Percentiles rank a stretch among this genome's conserved stretches.
Conservation (phyloP, 352 stramenopile genomes). For the Aphanomyces cochlioides region DNA sequence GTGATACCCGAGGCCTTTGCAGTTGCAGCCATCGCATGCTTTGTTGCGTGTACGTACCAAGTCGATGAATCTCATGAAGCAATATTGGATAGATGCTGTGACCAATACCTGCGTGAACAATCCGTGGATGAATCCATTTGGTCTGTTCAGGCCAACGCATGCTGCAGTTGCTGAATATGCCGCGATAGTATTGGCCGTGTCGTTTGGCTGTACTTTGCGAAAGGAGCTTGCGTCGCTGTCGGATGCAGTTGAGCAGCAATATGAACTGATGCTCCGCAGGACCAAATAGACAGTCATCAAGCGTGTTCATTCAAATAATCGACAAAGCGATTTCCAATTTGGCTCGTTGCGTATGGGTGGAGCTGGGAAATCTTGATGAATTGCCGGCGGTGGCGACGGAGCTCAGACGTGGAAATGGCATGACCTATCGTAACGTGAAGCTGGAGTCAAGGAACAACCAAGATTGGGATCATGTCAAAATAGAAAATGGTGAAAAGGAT, state of each 20-base stretch:
- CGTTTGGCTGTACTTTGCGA: background rate
- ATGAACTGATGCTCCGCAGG: background rate
- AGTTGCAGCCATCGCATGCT: background rate
- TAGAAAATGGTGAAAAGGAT: conserved; percentile 22
- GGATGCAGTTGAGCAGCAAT: conserved; percentile 14
- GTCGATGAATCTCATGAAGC: background rate
- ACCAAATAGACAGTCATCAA: conserved; percentile 31
- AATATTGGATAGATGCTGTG: background rate
- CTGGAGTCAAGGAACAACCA: background rate
- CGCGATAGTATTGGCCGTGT: background rate
- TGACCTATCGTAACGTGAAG: conserved; percentile 43
- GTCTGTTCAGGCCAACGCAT: background rate
- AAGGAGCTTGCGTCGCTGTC: conserved; percentile 12
- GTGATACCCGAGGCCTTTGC: background rate
- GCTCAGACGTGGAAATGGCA: conserved; percentile 51
- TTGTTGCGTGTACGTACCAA: background rate
- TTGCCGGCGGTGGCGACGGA: conserved; percentile 67
- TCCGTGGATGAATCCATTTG: background rate
- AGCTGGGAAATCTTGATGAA: conserved; percentile 78
- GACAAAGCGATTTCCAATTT: conserved; percentile 64
- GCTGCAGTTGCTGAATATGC: background rate
- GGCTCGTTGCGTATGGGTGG: conserved; percentile 46
- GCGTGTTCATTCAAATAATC: conserved; percentile 74
- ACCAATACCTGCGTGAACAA: background rate
- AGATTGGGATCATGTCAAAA: background rate